These are phyloP conservation scores for Podaxis pistillaris DNA, from an alignment of 768 basidiomycete species.

Conservation along the genomic window DNA sequence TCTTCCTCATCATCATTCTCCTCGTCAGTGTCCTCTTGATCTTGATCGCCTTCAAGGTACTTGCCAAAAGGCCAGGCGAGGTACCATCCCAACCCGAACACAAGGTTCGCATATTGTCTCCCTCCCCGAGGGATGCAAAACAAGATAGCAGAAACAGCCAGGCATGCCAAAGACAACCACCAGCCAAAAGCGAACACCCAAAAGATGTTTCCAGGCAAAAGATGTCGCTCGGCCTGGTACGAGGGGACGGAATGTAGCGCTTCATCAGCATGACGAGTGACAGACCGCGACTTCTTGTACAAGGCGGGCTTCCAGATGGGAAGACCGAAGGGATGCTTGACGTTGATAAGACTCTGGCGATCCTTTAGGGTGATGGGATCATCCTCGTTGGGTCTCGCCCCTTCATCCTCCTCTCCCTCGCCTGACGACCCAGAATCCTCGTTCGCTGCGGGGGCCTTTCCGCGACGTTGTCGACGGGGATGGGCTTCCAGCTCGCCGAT, in stretches of 20 bases:
- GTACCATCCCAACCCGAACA: slow-evolving; percentile 95
- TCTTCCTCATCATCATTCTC: slow-evolving; percentile 29
- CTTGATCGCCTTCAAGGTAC: slow-evolving; percentile 81
- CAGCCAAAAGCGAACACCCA: slow-evolving; percentile 91
- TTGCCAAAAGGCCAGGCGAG: slow-evolving; percentile 98
- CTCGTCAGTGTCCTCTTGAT: slow-evolving; percentile 28
- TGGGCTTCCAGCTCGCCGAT: slow-evolving; percentile 5
- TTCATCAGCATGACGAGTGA: slow-evolving; percentile 94
- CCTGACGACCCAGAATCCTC: slow-evolving; percentile 35
- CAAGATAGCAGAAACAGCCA: slow-evolving; percentile 65
- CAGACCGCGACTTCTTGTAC: slow-evolving; percentile 96
- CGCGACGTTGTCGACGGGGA: slow-evolving; percentile 29
- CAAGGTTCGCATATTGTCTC: slow-evolving; percentile 75
- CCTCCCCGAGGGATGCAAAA: slow-evolving; percentile 80
- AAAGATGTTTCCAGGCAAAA: slow-evolving; percentile 91
- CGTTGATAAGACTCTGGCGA: slow-evolving; percentile 97
- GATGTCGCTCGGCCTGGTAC: slow-evolving; percentile 88
- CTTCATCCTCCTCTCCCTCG: slow-evolving; percentile 38
- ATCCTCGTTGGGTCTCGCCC: slow-evolving; percentile 43
- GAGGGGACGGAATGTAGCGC: slow-evolving; percentile 92
- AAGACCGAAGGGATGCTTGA: slow-evolving; percentile 97
- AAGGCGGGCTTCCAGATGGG: slow-evolving; percentile 99
- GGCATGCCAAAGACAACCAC: slow-evolving; percentile 82
- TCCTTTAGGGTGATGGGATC: slow-evolving; percentile 93
- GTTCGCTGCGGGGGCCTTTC: slow-evolving; percentile 40